Evolutionary conservation across 2,329 filamentous ascomycete species (phyloP).

Genomic region (Leptographium galeiforme): DNA sequence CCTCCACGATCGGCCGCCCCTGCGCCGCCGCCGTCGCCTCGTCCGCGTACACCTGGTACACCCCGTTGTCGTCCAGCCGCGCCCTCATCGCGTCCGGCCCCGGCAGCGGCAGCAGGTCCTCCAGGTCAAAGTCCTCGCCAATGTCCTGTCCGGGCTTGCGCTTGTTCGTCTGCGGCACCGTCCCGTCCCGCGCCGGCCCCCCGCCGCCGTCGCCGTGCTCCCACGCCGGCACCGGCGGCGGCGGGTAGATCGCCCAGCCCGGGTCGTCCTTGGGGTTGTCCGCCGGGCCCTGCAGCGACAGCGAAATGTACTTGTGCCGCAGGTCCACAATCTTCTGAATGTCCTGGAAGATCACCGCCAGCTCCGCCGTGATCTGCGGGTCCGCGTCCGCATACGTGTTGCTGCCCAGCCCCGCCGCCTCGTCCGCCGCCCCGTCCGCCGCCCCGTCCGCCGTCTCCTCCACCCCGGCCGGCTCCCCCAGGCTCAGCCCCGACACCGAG

Average conservation of each 20-base stretch:
- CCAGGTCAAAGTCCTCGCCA: conserved; percentile 80
- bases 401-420: conserved; percentile 49
- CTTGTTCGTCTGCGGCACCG: conserved; percentile 21
- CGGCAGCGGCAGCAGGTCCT: conserved; percentile 64
- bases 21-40: conserved; percentile 41
- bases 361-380: conserved; percentile 67
- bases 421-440: conserved; percentile 16
- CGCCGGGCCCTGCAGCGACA: conserved; percentile 68
- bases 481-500: conserved; percentile 16
- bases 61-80: conserved; percentile 66
- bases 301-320: conserved; percentile 72
- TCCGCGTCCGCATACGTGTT: conserved; percentile 60
- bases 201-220: conserved; percentile 21
- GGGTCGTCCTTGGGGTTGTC: conserved; percentile 83
- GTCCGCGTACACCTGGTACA: conserved; percentile 84
- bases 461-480: conserved; percentile 39
- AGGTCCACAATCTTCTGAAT: conserved; percentile 83
- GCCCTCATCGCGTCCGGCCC: conserved; percentile 58
- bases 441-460: conserved; percentile 31
- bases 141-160: conserved; percentile 84
- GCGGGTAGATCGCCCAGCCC: conserved; percentile 79
- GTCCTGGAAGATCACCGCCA: conserved; percentile 76
- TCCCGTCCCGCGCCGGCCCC: conserved; percentile 18
- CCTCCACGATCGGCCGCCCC: conserved; percentile 58
- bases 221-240: conserved; percentile 87